Base-by-base conservation (phyloP, 1,284 basidiomycete species). In the Ustilago bromivora region DNA sequence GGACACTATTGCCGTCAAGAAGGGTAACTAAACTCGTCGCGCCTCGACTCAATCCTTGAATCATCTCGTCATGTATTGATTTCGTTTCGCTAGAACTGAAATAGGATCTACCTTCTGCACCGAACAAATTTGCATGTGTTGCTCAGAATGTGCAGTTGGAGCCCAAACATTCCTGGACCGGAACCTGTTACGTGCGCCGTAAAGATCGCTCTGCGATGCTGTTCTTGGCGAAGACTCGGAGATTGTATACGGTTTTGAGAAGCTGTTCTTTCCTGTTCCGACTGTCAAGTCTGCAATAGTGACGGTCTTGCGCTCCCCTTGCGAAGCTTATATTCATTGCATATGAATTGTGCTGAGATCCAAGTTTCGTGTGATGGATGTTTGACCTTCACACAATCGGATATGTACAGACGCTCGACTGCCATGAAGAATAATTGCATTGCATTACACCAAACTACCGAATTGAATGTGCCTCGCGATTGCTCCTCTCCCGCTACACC, bases 1-100 rank as follows among this genome's bases (percentile, higher is more conserved):
- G 94, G 96, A 99, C 89, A 92, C 90, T 17, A 74, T 85, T 61
- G 71, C 81, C 71, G 82, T 84, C 66, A 74, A 83, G 71, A 83
- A 83, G 78, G 70, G 70, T 46, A 60, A 77, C 66, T 71, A 66
- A 71, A 61, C 43, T 8, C 28, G 12, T 49, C 43, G 17, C n/a
- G 7, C 7, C 38, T 32, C 13, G 11, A 13, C 31, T 53, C 17
- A 13, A 35, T 32, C 17, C 54, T 15, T 19, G 7, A 3, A 51
- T 35, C 34, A 19, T 28, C 10, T 52, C 3, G 51, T 52, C 51
- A 52, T 51, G 49, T 51, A 13, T 51, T 51, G 51, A 52, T 35
- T 32, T 32, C 31, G 51, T 28, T 46, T 32, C 28, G 31, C 28
- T 31, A 36, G 5, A 54, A 54, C 17, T 54, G 53, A 54, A 54